Evolutionary conservation across 2,329 filamentous ascomycete species (phyloP).

Genomic region (Myrmaecium sp.): DNA sequence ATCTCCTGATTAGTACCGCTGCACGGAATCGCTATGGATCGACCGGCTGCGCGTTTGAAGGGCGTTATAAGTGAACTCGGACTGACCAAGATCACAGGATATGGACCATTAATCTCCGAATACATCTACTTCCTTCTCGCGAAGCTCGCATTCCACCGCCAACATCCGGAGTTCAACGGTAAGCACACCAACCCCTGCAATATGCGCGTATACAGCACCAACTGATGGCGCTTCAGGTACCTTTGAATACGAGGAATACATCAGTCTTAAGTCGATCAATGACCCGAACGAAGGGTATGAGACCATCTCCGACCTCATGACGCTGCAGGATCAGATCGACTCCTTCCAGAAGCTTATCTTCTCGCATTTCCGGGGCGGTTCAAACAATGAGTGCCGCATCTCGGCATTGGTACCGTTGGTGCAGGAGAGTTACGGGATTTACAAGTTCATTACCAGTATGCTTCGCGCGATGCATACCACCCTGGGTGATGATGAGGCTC

Average conservation of each 20-base stretch:
- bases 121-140: conserved; percentile 92
- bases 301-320: conserved; percentile 93
- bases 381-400: conserved; percentile 93
- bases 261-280: conserved; percentile 93
- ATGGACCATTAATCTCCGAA: conserved; percentile 83
- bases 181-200: conserved; percentile 7
- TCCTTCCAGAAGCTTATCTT: conserved; percentile 98
- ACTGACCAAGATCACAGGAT: conserved; percentile 32
- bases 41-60: not conserved
- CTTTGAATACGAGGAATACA: conserved; percentile 98
- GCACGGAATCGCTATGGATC: too few relatives aligned
- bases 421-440: conserved; percentile 96
- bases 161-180: conserved; percentile 96
- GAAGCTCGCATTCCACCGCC: conserved; percentile 90
- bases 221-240: conserved; percentile 34
- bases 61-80: not conserved
- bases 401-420: conserved; percentile 85
- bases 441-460: conserved; percentile 99
- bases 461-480: conserved; percentile 91
- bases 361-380: conserved; percentile 79
- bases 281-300: conserved; percentile 96
- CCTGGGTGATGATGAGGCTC: conserved; percentile 81
- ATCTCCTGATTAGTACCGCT: conserved; percentile 1
- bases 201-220: not conserved
- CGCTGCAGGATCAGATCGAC: conserved; percentile 93